Base-by-base conservation (phyloP, 371 early-diverging fungal genomes). In the Apophysomyces sp. region DNA sequence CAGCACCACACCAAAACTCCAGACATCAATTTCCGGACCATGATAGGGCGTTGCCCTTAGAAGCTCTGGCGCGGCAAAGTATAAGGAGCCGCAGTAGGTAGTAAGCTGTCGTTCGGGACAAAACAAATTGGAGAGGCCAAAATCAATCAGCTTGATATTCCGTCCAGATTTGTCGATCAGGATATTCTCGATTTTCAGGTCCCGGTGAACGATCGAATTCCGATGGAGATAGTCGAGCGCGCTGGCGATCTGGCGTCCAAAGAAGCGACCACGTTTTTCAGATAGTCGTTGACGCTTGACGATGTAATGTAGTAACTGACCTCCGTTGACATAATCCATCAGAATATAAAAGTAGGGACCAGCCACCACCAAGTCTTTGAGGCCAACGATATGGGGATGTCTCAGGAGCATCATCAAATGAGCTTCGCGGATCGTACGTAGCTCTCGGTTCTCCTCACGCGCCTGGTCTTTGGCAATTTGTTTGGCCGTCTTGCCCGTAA, bases 1-100 rank as follows among this genome's bases (percentile, higher is more conserved):
- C 32, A 97, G 78, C 8, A 98, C 92, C 39, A 98, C 93, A 27
- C 98, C 98, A 60, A 98, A 85, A 66, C 92, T 92, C 98, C 97
- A 98, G 15, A 97, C 84, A 72, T 98, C 98, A 8, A 97, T 91
- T 72, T 96, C 98, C 11, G 98, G 97, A 1, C 98, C 98, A 5
- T 81, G 86, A 63, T 97, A 97, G 13, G 88, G 83, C 54, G 86
- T 83, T 13, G 95, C 96, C 52, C 82, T 84, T 26, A 98, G 78
- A 36, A 98, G 73, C 72, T 98, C 98, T 2, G 98, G 98, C 5
- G 97, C 95, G 21, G 97, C 98, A 89, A 96, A 98, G 72, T 98
- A 96, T n/a, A 95, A 78, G 18, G 94, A 92, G 13, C 98, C 97
- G 68, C 96, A 97, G 67, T 93, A 96, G 0, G 97, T 98, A 12